Percentiles rank a stretch among this genome's conserved stretches.
Conservation (phyloP, 192 early-diverging fungal species). For the Thamnidium elegans region DNA sequence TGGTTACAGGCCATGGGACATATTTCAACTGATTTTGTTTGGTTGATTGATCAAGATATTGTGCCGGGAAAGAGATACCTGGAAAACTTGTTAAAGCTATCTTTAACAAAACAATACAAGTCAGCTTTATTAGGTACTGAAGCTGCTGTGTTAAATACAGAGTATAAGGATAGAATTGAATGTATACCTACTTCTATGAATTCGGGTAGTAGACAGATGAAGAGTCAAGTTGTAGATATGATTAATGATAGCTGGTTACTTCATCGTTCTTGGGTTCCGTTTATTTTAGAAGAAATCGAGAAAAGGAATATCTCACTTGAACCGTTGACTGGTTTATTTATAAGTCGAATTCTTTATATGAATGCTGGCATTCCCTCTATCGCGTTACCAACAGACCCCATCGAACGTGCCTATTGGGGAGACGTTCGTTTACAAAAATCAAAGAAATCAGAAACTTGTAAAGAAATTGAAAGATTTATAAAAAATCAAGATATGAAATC, state of each 20-base stretch:
- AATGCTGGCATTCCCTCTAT: constrained; percentile 42
- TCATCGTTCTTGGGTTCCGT: constrained; percentile 21
- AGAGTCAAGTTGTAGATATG: constrained; percentile 23
- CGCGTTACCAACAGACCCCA: constrained; percentile 43
- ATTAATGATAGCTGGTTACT: constrained; percentile 29
- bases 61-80: constrained; percentile 42
- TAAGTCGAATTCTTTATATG: constrained; percentile 13
- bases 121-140: constrained; percentile 44
- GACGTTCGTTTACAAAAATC: constrained; percentile 34
- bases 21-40: constrained; percentile 40
- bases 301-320: background rate
- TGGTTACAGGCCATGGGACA: constrained; percentile 19
- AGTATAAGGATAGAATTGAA: background rate
- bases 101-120: constrained; percentile 42
- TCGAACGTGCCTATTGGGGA: constrained; percentile 40
- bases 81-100: constrained; percentile 35
- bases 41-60: constrained; percentile 44
- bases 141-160: constrained; percentile 23
- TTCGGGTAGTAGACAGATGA: constrained; percentile 8
- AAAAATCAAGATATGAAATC: no score
- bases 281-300: background rate
- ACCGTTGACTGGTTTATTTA: constrained; percentile 10
- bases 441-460: constrained; percentile 25
- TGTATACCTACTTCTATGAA: constrained; percentile 15
- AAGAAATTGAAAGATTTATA: background rate